Conservation (phyloP, 139 green algal species). For the Haematococcus lacustris region DNA sequence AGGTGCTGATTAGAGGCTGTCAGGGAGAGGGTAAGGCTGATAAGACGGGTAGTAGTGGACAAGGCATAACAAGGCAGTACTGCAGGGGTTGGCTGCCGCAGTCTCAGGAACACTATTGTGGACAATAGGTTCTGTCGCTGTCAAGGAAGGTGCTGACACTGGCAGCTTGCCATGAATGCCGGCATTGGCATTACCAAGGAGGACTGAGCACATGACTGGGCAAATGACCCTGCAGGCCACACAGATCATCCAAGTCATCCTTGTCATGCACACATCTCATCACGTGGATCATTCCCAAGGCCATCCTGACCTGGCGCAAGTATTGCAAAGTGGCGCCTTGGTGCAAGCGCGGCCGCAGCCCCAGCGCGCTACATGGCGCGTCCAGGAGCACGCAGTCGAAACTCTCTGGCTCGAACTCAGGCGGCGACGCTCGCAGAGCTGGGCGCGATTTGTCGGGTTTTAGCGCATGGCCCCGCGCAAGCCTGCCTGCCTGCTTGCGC, state of each 20-base stretch:
- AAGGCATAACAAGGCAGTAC: too few relatives aligned
- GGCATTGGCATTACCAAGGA: background rate
- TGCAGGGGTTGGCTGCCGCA: too few relatives aligned
- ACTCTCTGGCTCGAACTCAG: background rate
- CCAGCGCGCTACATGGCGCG: constrained; percentile 76
- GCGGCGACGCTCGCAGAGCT: background rate
- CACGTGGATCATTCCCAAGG: background rate
- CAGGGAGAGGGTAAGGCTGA: too few relatives aligned
- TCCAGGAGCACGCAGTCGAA: constrained; percentile 85
- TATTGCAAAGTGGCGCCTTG: constrained; percentile 4
- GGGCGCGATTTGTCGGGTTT: background rate
- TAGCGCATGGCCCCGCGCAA: background rate
- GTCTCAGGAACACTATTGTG: too few relatives aligned
- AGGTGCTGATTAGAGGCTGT: too few relatives aligned
- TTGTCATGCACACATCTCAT: background rate
- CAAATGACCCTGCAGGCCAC: background rate
- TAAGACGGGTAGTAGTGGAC: too few relatives aligned
- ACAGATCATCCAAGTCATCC: background rate
- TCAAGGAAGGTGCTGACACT: background rate
- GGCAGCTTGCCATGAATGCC: background rate
- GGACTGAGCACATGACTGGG: background rate
- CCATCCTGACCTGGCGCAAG: background rate
- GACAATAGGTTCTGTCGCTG: too few relatives aligned
- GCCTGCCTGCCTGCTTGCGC: constrained; percentile 1
- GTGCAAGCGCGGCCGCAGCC: constrained; percentile 61